Base-by-base conservation (phyloP, 345 rosid genomes). In the Rhodomyrtus tomentosa region DNA sequence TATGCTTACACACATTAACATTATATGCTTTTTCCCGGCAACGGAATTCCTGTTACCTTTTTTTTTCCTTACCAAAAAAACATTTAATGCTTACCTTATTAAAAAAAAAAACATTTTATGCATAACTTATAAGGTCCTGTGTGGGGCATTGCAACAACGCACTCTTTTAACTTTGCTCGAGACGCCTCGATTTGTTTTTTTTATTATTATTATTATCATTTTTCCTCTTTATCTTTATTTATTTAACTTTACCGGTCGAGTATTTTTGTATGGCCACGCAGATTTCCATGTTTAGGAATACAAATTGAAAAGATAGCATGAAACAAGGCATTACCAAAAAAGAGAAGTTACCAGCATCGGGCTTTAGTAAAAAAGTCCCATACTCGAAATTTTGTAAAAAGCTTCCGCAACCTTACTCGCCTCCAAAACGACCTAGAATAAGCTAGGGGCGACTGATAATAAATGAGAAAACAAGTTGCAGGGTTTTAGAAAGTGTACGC, bases 111-210 rank as follows among this genome's bases (percentile, higher is more conserved):
- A 56, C 36, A 12, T 13, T 56, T 56, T 58, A 58, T 58, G 20
- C 68, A 58, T 58, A n/a, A 18, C 20, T 12, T 2, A 58, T 0
- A 0, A 6, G 0, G 20, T 58, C 36, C 0, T 58, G 29, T 0
- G 68, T n/a, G 15, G 36, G 4, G 68, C 18, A 0, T n/a, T 13
- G 14, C n/a, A 11, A n/a, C 62, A 56, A 25, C 6, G 16, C 5
- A 25, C 14, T 13, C 36, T 56, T 12, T 12, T n/a, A 56, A n/a
- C 7, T n/a, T 58, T 58, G 68, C 68, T n/a, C 9, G 9, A n/a
- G 6, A n/a, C 1, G 1, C 36, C 18, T 58, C 0, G 0, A 58
- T 58, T 58, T 27, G 36, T 27, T 58, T 0, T 40, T 40, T 4
- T 25, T 58, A 1, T 27, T 58, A 4, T 40, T 40, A 40, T 25